Conservation (phyloP, 371 early-diverging fungal species). For the Rozella allomycis region DNA sequence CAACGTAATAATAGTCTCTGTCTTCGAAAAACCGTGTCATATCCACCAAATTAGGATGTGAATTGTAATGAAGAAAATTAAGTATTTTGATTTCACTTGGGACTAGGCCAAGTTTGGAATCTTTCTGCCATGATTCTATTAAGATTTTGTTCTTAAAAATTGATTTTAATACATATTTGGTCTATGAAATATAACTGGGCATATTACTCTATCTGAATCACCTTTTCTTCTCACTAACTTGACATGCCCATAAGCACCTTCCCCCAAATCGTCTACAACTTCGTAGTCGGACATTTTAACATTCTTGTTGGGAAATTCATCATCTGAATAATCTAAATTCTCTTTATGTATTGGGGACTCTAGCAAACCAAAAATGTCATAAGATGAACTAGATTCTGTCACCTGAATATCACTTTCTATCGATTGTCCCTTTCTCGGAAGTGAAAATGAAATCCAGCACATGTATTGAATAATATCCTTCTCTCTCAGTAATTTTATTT, state of each 20-base stretch:
- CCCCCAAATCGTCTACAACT: conserved; percentile 35
- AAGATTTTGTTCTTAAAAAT: too few relatives aligned
- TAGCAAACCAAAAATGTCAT: too few relatives aligned
- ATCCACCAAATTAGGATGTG: conserved; percentile 35
- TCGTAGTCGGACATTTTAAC: conserved; percentile 30
- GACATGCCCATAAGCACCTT: conserved; percentile 49
- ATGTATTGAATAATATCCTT: too few relatives aligned
- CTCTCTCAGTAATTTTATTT: conserved; percentile 33
- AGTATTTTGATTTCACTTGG: conserved; percentile 47
- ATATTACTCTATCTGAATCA: conserved; percentile 20
- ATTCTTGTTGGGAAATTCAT: too few relatives aligned
- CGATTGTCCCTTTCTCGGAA: too few relatives aligned
- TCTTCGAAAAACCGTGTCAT: conserved; percentile 30
- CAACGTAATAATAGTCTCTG: conserved; percentile 38
- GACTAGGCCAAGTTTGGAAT: conserved; percentile 34
- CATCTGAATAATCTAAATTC: too few relatives aligned
- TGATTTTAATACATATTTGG: conserved; percentile 43
- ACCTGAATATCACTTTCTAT: too few relatives aligned
- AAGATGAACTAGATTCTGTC: too few relatives aligned
- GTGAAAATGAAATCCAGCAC: too few relatives aligned
- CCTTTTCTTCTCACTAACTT: conserved; percentile 25
- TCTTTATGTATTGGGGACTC: too few relatives aligned
- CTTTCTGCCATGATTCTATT: conserved; percentile 43
- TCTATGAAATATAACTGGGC: conserved; percentile 7
- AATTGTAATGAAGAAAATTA: conserved; percentile 24